Evolutionary conservation across 2,329 filamentous ascomycete genomes (phyloP), one percentile per base, ranked within the genome.

Genomic region (Penicillium sp.): DNA sequence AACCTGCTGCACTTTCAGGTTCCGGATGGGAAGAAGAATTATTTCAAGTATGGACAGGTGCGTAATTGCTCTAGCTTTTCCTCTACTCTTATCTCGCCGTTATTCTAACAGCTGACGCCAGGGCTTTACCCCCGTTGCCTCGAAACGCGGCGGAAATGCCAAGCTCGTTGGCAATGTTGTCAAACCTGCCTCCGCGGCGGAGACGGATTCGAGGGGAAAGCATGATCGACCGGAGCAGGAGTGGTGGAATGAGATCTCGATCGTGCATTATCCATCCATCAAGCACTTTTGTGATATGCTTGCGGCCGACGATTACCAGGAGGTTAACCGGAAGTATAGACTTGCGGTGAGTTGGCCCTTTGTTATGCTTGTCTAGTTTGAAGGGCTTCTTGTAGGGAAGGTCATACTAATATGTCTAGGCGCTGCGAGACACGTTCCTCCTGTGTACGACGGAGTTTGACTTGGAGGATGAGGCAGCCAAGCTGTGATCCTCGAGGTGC

Each of bases 251-350:
- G 87, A 90, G 74, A 81, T 90, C 64, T 86, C 87, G 0, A 78
- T 89, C 48, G 87, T 87, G 59, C 86, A 89, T 76, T 89, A 89
- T 73, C 86, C 87, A 3, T 86, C 82, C 55, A 83, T 89, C 41
- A 65, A 73, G 64, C 86, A 89, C 72, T 89, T 89, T 69, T 83
- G 83, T 48, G 85, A 87, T 69, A 89, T 88, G 86, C 69, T 87
- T 48, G 81, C 78, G 1, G 82, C 82, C 48, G 78, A 81, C 67
- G 85, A 87, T 68, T 88, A 88, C 71, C 85, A 88, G 76, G 79
- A 74, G 45, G 84, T 86, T 6, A 88, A 88, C 73, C 76, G 81
- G 56, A 81, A 76, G 69, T 76, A 81, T 69, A 75, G 86, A 30
- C 73, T 88, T 59, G 80, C 71, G 67, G 75, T 76, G 58, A 69